Base-by-base conservation (phyloP, 345 rosid genomes). In the Barbarea vulgaris region DNA sequence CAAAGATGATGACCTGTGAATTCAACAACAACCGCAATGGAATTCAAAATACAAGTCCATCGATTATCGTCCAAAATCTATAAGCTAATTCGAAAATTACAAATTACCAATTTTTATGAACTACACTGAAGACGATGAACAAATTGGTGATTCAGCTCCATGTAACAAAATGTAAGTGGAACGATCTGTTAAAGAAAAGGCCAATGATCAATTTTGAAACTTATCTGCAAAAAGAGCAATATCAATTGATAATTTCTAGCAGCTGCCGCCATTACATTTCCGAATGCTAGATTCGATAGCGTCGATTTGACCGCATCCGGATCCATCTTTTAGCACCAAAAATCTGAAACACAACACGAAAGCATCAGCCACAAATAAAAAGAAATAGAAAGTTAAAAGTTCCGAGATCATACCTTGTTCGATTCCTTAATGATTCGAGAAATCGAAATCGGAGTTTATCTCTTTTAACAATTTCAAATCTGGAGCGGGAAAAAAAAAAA, bases 211-310 rank as follows among this genome's bases (percentile, higher is more conserved):
- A 42, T 51, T 46, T 53, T 15, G 17, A 46, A 54, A 13, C 25
- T 21, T 31, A 56, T 17, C 30, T 9, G 10, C 12, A 52, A 17
- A 18, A 37, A 51, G 37, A 34, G 18, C 25, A 22, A 59, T n/a
- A n/a, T n/a, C n/a, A n/a, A n/a, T 64, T 88, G 84, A 67, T 90
- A 94, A 79, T 94, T 90, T 51, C 97, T 95, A 56, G 98, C 98
- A 53, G 97, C 99, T n/a, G 97, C 99, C 2, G 97, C 99, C 83
- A 90, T 78, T 54, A 95, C 97, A 83, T 91, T 91, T 34, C 97
- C 99, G 37, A 91, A 94, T 5, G 95, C 97, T 63, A 95, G 76
- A 79, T 89, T 95, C 6, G 96, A 84, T 33, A 95, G 76, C 18
- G 97, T 90, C 53, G 97, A 88, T 79, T 95, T 95, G 21, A 92